These are phyloP conservation scores for Dispira simplex DNA, from an alignment of 192 early-diverging fungal genomes.

Conservation along the genomic window DNA sequence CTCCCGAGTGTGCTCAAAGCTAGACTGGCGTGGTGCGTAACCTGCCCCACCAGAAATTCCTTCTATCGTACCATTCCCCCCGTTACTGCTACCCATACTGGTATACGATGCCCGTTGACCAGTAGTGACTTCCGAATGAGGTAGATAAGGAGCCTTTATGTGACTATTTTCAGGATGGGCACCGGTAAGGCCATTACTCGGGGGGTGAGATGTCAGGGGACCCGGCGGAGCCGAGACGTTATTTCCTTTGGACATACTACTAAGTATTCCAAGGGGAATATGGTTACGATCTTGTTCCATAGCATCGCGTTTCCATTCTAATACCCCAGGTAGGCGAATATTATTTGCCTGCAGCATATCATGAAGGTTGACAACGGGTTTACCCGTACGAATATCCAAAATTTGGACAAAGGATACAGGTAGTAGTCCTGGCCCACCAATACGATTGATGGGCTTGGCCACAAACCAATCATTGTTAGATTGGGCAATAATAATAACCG, in stretches of 20 bases:
- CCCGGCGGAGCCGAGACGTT: too few relatives aligned
- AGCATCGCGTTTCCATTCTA: constrained; percentile 38
- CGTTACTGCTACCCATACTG: constrained; percentile 26
- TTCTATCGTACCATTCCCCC: not conserved
- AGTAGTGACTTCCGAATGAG: constrained; percentile 3
- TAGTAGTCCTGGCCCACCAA: constrained; percentile 53
- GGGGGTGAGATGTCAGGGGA: not conserved
- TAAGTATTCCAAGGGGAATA: constrained; percentile 9
- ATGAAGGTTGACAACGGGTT: constrained; percentile 39
- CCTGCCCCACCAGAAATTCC: not conserved
- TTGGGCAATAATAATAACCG: constrained; percentile 61
- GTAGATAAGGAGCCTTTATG: too few relatives aligned
- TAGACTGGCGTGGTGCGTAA: constrained; percentile 15
- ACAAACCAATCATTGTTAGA: constrained; percentile 68
- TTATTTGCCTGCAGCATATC: constrained; percentile 29
- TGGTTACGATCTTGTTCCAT: constrained; percentile 41
- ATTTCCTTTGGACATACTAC: constrained; percentile 17
- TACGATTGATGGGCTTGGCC: constrained; percentile 45
- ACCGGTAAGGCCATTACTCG: not conserved
- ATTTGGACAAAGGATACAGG: constrained; percentile 63
- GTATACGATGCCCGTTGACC: constrained; percentile 21
- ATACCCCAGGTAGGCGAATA: constrained; percentile 27
- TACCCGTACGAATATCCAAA: constrained; percentile 47
- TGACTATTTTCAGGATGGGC: not conserved
- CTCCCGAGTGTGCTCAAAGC: constrained; percentile 18